These are phyloP conservation scores for Cordyceps militaris DNA, from an alignment of 2,329 filamentous ascomycete species.

Conservation along the genomic window DNA sequence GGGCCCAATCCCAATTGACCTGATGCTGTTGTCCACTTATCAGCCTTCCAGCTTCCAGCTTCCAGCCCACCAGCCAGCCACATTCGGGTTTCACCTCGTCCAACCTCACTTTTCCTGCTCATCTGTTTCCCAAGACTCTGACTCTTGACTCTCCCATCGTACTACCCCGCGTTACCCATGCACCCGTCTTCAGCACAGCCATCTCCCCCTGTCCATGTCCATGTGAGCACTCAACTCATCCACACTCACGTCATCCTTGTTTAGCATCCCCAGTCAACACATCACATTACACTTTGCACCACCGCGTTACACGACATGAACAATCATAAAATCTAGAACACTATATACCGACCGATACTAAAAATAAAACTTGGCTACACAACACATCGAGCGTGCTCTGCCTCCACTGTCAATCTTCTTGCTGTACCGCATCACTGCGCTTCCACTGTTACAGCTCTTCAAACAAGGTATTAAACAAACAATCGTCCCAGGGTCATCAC, in stretches of 20 bases:
- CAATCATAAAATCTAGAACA: constrained; percentile 11
- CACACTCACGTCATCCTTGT: not conserved
- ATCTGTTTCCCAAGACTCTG: not conserved
- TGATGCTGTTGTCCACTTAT: too few relatives aligned
- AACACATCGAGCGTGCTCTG: not conserved
- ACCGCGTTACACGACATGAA: not conserved
- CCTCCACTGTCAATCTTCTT: not conserved
- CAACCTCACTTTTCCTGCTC: not conserved
- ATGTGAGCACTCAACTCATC: not conserved
- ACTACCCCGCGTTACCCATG: not conserved
- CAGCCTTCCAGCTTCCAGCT: too few relatives aligned
- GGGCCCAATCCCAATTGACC: too few relatives aligned
- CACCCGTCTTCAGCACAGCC: not conserved
- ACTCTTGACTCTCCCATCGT: not conserved
- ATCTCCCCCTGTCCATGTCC: not conserved
- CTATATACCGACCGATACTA: constrained; percentile 7
- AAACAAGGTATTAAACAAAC: not conserved
- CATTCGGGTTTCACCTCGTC: too few relatives aligned
- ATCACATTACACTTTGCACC: not conserved
- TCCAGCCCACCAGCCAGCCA: too few relatives aligned
- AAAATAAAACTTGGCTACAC: constrained; percentile 1
- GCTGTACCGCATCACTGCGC: not conserved
- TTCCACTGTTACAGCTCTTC: not conserved
- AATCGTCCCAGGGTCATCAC: not conserved
- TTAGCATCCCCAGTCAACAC: not conserved